phyloP scores from a whole-genome alignment of 169 alveolate species.

The Plasmodium knowlesi region DNA sequence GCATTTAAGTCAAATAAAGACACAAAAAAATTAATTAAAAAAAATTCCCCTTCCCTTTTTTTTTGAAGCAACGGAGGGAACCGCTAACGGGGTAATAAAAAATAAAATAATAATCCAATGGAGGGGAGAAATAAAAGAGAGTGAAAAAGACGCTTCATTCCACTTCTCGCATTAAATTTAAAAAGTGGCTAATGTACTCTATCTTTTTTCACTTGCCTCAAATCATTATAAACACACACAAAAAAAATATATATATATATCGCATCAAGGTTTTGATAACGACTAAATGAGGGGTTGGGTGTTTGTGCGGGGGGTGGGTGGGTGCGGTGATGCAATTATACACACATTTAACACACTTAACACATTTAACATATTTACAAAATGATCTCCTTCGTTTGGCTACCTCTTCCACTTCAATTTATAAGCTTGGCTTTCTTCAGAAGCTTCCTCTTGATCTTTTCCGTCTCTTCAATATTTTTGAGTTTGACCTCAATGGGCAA shows the following conservation, averaged over 20 bases:
- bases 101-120: not conserved
- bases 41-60: not conserved
- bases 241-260: too few species aligned
- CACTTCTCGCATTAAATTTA: not conserved
- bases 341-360: not conserved
- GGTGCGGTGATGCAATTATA: not conserved
- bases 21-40: not conserved
- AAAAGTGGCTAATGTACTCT: not conserved
- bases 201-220: not conserved
- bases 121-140: not conserved
- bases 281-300: not conserved
- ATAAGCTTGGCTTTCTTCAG: constrained; percentile 35
- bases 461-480: constrained; percentile 69
- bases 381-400: not conserved
- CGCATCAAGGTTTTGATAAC: not conserved
- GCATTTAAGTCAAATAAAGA: not conserved
- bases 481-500: constrained; percentile 50
- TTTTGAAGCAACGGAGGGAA: not conserved
- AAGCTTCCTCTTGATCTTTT: constrained; percentile 48
- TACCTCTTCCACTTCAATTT: not conserved
- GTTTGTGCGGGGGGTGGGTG: too few species aligned
- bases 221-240: not conserved
- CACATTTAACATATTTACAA: not conserved
- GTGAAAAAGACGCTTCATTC: not conserved
- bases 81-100: not conserved